phyloP scores from a whole-genome alignment of 768 basidiomycete genomes.

The Trametes cubensis region DNA sequence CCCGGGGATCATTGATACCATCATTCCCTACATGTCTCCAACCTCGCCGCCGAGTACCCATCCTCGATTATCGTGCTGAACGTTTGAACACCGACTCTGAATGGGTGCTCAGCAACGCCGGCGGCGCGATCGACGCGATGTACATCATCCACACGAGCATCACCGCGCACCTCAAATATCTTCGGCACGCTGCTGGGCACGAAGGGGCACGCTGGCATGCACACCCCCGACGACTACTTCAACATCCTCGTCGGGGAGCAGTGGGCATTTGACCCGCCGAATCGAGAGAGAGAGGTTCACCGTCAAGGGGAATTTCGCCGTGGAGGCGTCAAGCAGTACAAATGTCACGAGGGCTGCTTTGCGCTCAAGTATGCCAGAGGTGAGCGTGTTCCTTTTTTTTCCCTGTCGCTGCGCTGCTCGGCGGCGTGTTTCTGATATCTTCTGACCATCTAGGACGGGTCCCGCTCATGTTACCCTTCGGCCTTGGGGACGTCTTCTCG shows the following conservation, averaged over 20 bases:
- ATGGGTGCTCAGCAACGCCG: slow-evolving; percentile 97
- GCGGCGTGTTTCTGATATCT: too few species aligned
- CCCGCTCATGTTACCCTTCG: slow-evolving; percentile 94
- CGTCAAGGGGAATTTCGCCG: slow-evolving; percentile 76
- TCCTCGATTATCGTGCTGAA: slow-evolving; percentile 55
- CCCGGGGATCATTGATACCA: slow-evolving; percentile 65
- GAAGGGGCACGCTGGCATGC: slow-evolving; percentile 92
- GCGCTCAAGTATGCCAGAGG: slow-evolving; percentile 95
- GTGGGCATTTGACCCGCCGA: slow-evolving; percentile 87
- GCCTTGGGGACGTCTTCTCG: slow-evolving; percentile 79
- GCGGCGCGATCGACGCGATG: slow-evolving; percentile 98
- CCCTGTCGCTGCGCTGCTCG: too few species aligned
- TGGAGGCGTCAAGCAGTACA: slow-evolving; percentile 93
- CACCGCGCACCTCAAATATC: slow-evolving; percentile 94
- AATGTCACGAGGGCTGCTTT: slow-evolving; percentile 95
- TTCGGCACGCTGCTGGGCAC: slow-evolving; percentile 97
- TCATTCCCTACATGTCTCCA: slow-evolving; percentile 83
- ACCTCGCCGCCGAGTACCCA: slow-evolving; percentile 77
- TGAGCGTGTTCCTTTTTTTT: slow-evolving; percentile 45
- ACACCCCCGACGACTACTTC: slow-evolving; percentile 98
- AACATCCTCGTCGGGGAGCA: slow-evolving; percentile 93
- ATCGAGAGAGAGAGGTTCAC: slow-evolving; percentile 85
- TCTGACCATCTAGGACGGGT: slow-evolving; percentile 77
- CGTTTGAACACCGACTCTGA: slow-evolving; percentile 64
- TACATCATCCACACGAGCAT: slow-evolving; percentile 96